A percentile compares a stretch with the other conserved stretches of the same genome.
Conservation (phyloP, 163 green algal genomes). For the Scenedesmus sp. region DNA sequence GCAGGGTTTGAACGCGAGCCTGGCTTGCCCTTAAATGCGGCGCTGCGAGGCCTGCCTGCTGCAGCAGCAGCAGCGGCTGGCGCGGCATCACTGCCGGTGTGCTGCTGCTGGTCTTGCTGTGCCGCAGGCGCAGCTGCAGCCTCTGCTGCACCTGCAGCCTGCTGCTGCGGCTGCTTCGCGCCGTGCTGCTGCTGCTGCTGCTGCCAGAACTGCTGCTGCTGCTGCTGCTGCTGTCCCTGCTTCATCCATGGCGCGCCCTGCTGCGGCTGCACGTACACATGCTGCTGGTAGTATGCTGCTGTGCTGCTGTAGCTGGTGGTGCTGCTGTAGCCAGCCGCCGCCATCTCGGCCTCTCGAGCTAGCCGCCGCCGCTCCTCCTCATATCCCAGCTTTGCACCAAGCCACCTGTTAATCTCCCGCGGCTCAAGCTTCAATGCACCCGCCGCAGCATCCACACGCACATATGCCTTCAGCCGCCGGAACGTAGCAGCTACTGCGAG, state of each 20-base stretch:
- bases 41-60: neutral
- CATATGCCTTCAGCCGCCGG: slow-evolving; percentile 49
- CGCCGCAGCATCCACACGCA: neutral
- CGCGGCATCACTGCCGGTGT: neutral
- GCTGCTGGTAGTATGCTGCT: slow-evolving; percentile 43
- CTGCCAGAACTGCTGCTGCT: slow-evolving; percentile 19
- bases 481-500: slow-evolving; percentile 45
- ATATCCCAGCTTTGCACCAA: slow-evolving; percentile 26
- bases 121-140: neutral
- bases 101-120: slow-evolving; percentile 10
- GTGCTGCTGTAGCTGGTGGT: slow-evolving; percentile 22
- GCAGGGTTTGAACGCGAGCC: neutral
- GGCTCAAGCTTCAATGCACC: slow-evolving; percentile 26
- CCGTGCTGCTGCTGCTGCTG: slow-evolving; percentile 25
- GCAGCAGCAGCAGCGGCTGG: neutral
- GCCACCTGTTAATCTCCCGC: slow-evolving; percentile 48
- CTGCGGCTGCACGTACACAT: slow-evolving; percentile 22
- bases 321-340: slow-evolving; percentile 39
- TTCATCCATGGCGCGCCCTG: neutral
- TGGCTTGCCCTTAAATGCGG: neutral
- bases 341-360: slow-evolving; percentile 26
- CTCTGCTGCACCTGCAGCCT: neutral
- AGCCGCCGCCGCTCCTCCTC: slow-evolving; percentile 48
- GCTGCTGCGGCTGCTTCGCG: neutral
- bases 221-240: neutral